Base-by-base conservation (phyloP, 2,329 filamentous ascomycete genomes). In the Hypoxylon sp. region DNA sequence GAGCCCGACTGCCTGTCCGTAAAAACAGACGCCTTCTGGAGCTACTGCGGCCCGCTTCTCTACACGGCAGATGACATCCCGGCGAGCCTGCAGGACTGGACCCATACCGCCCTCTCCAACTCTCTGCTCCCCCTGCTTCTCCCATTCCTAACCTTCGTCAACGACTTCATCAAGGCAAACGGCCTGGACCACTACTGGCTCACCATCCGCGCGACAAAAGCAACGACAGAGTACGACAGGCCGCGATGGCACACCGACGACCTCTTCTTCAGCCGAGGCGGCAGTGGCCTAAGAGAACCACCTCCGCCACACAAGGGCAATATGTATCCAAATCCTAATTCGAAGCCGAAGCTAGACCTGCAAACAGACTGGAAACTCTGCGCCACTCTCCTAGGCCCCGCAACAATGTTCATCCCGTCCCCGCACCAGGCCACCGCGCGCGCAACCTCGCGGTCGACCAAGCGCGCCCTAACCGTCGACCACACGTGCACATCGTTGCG, bases 161-260 rank as follows among this genome's bases (percentile, higher is more conserved):
- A 82, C 46, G 57, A 68, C 2, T 75, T 84, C 62, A 73, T 85
- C 37, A n/a, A 58, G 2, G 50, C 64, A 3, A 79, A 79, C 32
- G 78, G 77, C 3, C 70, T 83, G 4, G 69, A 76, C 2, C 75
- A 84, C 71, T 86, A 85, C 69, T 84, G 84, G 78, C 70, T 86
- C 11, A 85, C 83, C 0, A 79, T 86, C 58, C 82, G 84, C 50
- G 83, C 83, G 53, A 82, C 82, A 0, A 80, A 74, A 46, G 77
- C 81, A 0, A 83, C 81, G 0, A 48, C 70, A 32, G 82, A 84
- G 27, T 86, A 80, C 71, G 80, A 86, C 67, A 75, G 69, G 8
- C 80, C 82, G 0, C 75, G 84, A 51, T 86, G 84, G 84, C 84
- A 86, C 65, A 82, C 82, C 0, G 84, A 86, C 67, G 83, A 86